Conservation (phyloP, 768 basidiomycete genomes). For the Leccinellum albellum region DNA sequence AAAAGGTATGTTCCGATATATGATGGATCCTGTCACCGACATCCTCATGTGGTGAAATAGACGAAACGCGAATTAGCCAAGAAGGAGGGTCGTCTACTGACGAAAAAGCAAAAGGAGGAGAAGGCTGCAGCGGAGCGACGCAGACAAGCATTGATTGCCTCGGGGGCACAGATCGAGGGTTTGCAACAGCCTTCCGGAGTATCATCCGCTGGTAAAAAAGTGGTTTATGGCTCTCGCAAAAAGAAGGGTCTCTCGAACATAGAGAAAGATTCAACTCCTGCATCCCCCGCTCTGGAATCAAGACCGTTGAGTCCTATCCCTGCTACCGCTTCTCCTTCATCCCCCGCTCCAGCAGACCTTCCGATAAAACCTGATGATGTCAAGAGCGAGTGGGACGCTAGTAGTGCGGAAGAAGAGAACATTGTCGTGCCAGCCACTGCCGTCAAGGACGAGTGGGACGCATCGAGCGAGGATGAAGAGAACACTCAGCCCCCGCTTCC, state of each 20-base stretch:
- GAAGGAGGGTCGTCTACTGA: conserved; percentile 91
- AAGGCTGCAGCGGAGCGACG: conserved; percentile 86
- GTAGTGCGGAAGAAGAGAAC: conserved; percentile 39
- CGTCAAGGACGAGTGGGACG: conserved; percentile 68
- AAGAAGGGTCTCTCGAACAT: conserved; percentile 59
- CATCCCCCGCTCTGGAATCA: conserved; percentile 52
- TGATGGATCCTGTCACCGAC: neutral
- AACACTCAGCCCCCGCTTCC: conserved; percentile 15
- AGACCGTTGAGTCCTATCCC: conserved; percentile 43
- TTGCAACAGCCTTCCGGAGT: conserved; percentile 57
- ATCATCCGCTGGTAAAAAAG: conserved; percentile 55
- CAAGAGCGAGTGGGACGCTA: conserved; percentile 55
- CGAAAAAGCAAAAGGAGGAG: conserved; percentile 98
- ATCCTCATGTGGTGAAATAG: conserved; percentile 37
- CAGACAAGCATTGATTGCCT: conserved; percentile 84
- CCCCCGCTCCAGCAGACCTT: conserved; percentile 28
- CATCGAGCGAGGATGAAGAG: conserved; percentile 54
- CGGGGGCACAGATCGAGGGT: conserved; percentile 88
- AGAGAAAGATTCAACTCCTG: conserved; percentile 32
- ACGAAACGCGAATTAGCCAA: conserved; percentile 85
- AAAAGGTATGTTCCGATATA: conserved; percentile 52
- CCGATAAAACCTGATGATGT: conserved; percentile 26
- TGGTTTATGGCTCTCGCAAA: conserved; percentile 81
- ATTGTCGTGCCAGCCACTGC: conserved; percentile 29
- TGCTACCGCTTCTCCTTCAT: conserved; percentile 21